Evolutionary conservation across 2,329 filamentous ascomycete genomes (phyloP).

Genomic region (Diaporthe citrichinensis): DNA sequence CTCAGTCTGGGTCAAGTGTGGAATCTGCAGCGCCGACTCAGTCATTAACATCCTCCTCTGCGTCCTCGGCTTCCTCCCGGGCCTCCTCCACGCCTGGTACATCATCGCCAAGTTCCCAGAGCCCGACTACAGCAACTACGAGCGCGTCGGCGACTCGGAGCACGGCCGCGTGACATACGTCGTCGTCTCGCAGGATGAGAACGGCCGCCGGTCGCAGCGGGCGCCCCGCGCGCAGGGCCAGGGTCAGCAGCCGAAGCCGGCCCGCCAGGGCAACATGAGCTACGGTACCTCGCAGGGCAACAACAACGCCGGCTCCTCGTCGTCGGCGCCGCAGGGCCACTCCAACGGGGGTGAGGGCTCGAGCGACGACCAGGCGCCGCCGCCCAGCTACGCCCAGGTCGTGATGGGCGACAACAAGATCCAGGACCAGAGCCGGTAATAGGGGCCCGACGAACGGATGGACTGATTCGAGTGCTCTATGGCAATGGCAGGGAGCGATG

Average conservation of each 20-base stretch:
- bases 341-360: constrained; percentile 55
- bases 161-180: constrained; percentile 80
- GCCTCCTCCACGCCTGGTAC: constrained; percentile 96
- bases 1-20: constrained; percentile 95
- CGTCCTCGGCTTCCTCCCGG: constrained; percentile 83
- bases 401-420: constrained; percentile 93
- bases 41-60: constrained; percentile 96
- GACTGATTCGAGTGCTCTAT: neutral
- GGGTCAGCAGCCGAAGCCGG: constrained; percentile 50
- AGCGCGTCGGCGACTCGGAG: constrained; percentile 70
- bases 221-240: constrained; percentile 53
- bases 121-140: constrained; percentile 74
- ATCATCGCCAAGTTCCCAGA: constrained; percentile 95
- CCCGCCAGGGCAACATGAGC: constrained; percentile 55
- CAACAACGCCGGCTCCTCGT: constrained; percentile 47
- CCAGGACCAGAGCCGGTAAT: constrained; percentile 72
- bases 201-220: constrained; percentile 49
- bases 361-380: constrained; percentile 65
- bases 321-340: constrained; percentile 48
- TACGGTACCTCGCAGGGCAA: constrained; percentile 60
- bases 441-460: constrained; percentile 44
- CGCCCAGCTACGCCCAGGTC: constrained; percentile 91
- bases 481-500: no score
- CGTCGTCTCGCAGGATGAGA: constrained; percentile 70
- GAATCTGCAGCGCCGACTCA: constrained; percentile 92